Evolutionary conservation across 306 rosid species (phyloP).

Genomic region (Quercus rubra): DNA sequence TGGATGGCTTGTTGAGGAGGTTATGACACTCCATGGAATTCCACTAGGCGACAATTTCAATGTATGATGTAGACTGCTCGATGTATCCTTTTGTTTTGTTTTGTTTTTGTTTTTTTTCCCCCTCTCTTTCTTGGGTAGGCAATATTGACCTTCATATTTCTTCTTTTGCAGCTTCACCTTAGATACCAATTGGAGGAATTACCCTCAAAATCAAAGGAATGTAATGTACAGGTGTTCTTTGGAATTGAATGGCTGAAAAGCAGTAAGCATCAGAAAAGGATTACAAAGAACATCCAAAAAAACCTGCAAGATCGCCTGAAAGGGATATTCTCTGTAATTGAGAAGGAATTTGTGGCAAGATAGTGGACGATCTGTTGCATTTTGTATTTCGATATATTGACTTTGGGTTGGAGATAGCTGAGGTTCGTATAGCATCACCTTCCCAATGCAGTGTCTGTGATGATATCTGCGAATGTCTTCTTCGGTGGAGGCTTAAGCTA

Average conservation of each 20-base stretch:
- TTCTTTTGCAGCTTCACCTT: constrained; percentile 67
- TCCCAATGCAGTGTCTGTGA: neutral
- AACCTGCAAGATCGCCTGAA: constrained; percentile 50
- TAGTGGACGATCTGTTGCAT: constrained; percentile 16
- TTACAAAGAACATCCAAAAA: constrained; percentile 65
- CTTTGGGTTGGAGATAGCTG: constrained; percentile 18
- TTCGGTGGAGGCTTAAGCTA: constrained; percentile 2
- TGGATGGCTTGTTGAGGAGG: constrained; percentile 84
- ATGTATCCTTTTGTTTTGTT: constrained; percentile 1
- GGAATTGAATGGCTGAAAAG: constrained; percentile 92
- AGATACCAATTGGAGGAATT: constrained; percentile 76
- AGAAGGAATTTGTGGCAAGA: constrained; percentile 59
- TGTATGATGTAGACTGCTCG: constrained; percentile 46
- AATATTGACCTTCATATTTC: constrained; percentile 20
- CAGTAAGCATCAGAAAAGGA: constrained; percentile 73
- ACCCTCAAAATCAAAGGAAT: constrained; percentile 46
- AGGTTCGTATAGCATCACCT: constrained; percentile 2
- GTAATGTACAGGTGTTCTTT: constrained; percentile 58
- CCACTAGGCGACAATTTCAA: constrained; percentile 84
- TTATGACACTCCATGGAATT: constrained; percentile 81
- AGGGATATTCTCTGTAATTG: constrained; percentile 44
- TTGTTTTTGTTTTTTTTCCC: neutral
- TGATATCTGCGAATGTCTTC: constrained; percentile 12
- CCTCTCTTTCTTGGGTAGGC: constrained; percentile 11
- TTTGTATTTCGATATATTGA: constrained; percentile 4